Evolutionary conservation across 1,284 basidiomycete genomes (phyloP), one percentile per base, ranked within the genome.

Genomic region (Phellinidium pouzarii): DNA sequence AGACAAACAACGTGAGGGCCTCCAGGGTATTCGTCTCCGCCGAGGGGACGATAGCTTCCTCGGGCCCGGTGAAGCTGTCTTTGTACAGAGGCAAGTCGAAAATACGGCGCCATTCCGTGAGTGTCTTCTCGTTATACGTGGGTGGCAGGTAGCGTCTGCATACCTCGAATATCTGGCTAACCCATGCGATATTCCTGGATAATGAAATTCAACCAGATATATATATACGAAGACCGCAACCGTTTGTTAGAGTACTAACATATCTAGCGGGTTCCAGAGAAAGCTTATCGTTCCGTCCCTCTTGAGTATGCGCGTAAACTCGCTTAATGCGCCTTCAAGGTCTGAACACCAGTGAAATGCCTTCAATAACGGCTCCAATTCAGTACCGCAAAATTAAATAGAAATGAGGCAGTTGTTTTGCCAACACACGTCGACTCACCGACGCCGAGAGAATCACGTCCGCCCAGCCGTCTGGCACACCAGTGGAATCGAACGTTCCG

Each of bases 301-400:
- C 62, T 85, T 87, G 44, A 91, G 68, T 59, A 88, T 76, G 27
- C 87, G 77, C 22, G 77, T 71, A 62, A 91, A 84, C 62, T 90
- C 87, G 0, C 65, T 66, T 12, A 74, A 73, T 1, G 87, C 84
- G 50, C 70, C 74, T 54, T 79, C 73, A 62, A 79, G 84, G 63
- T 89, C 77, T 2, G 82, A 82, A 60, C 84, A 87, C 87, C 88
- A 91, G 67, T 91, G 87, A 62, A 81, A 90, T 11, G 88, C 87
- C 81, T 88, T 34, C 14, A 6, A n/a, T n/a, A n/a, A n/a, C n/a
- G n/a, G n/a, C 57, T 48, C 57, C 48, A 17, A 43, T 48, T 34
- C 14, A 11, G 31, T 11, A 14, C 31, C 31, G 31, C 31, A 34
- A 14, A 14, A 14, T 11, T 8, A 7, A 7, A 34, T 8, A 7